Conservation (phyloP, 768 basidiomycete genomes). For the Flagelloscypha sp. region DNA sequence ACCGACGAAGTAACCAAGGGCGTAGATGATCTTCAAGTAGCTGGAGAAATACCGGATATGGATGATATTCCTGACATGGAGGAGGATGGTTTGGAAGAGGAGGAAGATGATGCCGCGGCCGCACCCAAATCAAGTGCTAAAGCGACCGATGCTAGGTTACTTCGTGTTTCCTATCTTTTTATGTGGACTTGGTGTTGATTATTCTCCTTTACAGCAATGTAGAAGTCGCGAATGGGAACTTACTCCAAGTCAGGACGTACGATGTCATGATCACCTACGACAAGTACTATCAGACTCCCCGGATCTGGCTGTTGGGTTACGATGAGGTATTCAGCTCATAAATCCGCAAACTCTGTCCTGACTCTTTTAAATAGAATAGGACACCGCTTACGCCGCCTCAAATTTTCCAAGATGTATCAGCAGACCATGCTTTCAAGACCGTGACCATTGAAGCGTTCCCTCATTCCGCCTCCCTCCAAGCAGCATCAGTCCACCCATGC, state of each 20-base stretch:
- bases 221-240: conserved; percentile 67
- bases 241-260: conserved; percentile 94
- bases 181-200: conserved; percentile 5
- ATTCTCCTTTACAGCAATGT: conserved; percentile 39
- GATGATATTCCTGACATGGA: conserved; percentile 99
- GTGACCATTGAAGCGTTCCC: conserved; percentile 98
- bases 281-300: conserved; percentile 98
- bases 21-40: conserved; percentile 33
- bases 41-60: conserved; percentile 74
- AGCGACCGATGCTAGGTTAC: conserved; percentile 46
- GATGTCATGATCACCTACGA: conserved; percentile 99
- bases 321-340: conserved; percentile 69
- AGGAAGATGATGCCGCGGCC: conserved; percentile 79
- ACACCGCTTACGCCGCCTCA: conserved; percentile 80
- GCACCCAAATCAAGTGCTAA: conserved; percentile 38
- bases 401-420: conserved; percentile 95
- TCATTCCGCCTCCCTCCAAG: conserved; percentile 77
- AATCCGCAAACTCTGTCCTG: neutral
- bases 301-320: conserved; percentile 96
- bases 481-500: conserved; percentile 95
- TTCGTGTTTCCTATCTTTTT: conserved; percentile 14
- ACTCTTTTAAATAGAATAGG: conserved; percentile 67
- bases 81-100: conserved; percentile 84
- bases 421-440: conserved; percentile 97
- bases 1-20: conserved; percentile 37